A percentile compares a stretch with the other conserved stretches of the same genome.
phyloP scores from a whole-genome alignment of 306 rosid genomes.

The Prunus dulcis region DNA sequence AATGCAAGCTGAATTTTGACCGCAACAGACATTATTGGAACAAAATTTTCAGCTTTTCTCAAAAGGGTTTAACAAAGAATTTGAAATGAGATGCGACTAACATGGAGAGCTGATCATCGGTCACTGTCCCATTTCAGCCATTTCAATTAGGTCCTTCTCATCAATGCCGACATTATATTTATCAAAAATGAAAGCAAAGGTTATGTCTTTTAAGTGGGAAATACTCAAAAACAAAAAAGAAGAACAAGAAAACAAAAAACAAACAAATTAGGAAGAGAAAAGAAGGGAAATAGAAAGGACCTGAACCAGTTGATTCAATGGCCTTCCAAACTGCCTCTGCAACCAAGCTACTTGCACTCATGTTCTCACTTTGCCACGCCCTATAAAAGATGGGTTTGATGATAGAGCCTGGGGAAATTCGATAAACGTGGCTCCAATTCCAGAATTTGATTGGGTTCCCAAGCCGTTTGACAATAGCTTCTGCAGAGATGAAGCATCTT shows the following conservation, averaged over 20 bases:
- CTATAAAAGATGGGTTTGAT: background rate
- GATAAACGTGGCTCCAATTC: background rate
- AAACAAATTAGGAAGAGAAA: background rate
- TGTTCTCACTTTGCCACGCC: background rate
- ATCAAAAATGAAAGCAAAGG: background rate
- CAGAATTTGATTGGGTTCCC: background rate
- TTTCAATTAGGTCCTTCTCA: slow-evolving; percentile 9
- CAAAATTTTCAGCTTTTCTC: background rate
- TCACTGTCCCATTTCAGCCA: slow-evolving; percentile 30
- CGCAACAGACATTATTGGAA: background rate
- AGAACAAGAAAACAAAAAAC: too few relatives aligned
- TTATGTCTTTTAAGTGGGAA: too few relatives aligned
- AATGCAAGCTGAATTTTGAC: slow-evolving; percentile 54
- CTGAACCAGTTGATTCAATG: slow-evolving; percentile 38
- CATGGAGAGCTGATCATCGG: slow-evolving; percentile 50
- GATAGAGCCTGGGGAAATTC: background rate
- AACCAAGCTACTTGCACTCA: slow-evolving; percentile 39
- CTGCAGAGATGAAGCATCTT: background rate
- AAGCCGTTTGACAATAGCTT: background rate
- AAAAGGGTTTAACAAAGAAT: background rate
- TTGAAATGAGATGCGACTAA: slow-evolving; percentile 25
- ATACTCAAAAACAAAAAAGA: background rate
- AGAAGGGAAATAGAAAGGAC: slow-evolving; percentile 9
- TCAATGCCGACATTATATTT: background rate
- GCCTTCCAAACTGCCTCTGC: slow-evolving; percentile 49